Conservation (phyloP, 2,329 filamentous ascomycete genomes). For the Aspergillus chevalieri region DNA sequence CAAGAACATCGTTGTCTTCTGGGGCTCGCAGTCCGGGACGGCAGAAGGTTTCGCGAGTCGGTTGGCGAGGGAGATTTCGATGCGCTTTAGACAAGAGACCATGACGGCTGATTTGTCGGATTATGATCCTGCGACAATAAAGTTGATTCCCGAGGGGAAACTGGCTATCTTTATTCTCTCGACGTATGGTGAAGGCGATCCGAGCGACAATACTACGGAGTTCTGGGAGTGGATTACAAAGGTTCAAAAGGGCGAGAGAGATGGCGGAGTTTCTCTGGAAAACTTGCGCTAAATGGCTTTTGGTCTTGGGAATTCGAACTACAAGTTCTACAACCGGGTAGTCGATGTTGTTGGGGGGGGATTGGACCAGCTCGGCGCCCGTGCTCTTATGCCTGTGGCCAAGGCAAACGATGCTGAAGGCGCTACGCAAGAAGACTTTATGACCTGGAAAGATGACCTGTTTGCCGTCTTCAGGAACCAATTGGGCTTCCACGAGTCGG, state of each 20-base stretch:
- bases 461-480: conserved; percentile 70
- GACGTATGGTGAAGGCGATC: conserved; percentile 93
- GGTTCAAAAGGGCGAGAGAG: conserved; percentile 52
- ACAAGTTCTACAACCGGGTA: conserved; percentile 96
- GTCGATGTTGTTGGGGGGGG: conserved; percentile 76
- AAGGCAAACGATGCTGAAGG: conserved; percentile 90
- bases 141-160: conserved; percentile 73
- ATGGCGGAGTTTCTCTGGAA: conserved; percentile 54
- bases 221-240: conserved; percentile 81
- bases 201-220: conserved; percentile 89
- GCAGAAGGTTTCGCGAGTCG: conserved; percentile 90
- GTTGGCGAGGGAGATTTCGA: conserved; percentile 84
- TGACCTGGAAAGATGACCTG: conserved; percentile 95
- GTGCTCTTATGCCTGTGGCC: conserved; percentile 70
- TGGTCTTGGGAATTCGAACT: conserved; percentile 91
- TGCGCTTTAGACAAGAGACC: conserved; percentile 83
- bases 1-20: conserved; percentile 81
- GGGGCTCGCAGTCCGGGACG: conserved; percentile 90
- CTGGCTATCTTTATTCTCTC: conserved; percentile 84
- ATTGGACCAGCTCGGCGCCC: conserved; percentile 68
- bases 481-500: conserved; percentile 78
- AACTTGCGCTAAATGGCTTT: conserved; percentile 74
- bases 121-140: conserved; percentile 83
- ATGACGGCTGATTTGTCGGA: conserved; percentile 93
- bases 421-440: conserved; percentile 93